Base-by-base conservation (phyloP, 2,329 filamentous ascomycete genomes). In the Epichloe gansuensis region DNA sequence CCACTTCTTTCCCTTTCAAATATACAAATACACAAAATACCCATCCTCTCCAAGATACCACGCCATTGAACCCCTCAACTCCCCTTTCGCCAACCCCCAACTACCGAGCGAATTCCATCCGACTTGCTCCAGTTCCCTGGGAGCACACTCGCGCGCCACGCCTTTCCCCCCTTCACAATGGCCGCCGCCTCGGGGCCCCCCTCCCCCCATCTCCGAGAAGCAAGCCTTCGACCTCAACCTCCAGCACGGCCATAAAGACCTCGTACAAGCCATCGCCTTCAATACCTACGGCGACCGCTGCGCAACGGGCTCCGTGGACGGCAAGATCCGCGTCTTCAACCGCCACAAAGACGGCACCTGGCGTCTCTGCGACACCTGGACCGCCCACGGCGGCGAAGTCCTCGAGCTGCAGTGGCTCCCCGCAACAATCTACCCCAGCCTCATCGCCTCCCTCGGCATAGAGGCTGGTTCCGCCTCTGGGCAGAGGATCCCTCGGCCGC, bases 351-450 rank as follows among this genome's bases (percentile, higher is more conserved):
- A 89, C 60, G 81, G 82, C 42, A 74, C 80, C 53, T 95, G 89
- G 88, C 77, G 80, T 49, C 71, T 93, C 39, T 86, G 83, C 64
- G 91, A 97, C 70, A 89, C 81, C 52, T 96, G 90, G 89, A 82
- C 80, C 47, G 91, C 89, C 17, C 91, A 97, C 65, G 86, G 89
- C 64, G 88, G 88, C 48, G 89, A 96, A 68, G 85, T 97, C 56
- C 75, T 89, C 55, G 89, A 95, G 87, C 82, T 95, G 51, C 88
- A 93, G 75, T 97, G 91, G 90, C 87, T 95, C 53, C 88, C 89
- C 1, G 87, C 89, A 0, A 91, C 87, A 56, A 83, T 93, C 54
- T 93, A 93, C 59, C 89, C 81, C 39, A 82, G 93, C 63, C 80
- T 95, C 60, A 74, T 97, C 59, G 90, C 85, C 52, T 95, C 87